Evolutionary conservation across 371 early-diverging fungal genomes (phyloP).

Genomic region (Mortierella sp.): DNA sequence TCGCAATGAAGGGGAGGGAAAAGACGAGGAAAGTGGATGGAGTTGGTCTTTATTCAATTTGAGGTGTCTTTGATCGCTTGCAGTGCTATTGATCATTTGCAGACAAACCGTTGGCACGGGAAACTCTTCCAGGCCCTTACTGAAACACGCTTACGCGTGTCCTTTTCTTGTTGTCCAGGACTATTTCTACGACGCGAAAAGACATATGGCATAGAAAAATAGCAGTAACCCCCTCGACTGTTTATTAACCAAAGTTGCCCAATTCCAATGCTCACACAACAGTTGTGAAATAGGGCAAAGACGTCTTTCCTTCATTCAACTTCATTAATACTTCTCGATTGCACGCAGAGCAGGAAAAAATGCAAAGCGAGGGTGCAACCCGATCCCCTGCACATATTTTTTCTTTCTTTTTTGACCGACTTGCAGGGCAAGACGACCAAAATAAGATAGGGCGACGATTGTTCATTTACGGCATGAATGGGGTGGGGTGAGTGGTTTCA

Average conservation of each 20-base stretch:
- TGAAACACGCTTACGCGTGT: too few relatives aligned
- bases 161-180: too few relatives aligned
- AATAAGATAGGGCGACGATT: too few relatives aligned
- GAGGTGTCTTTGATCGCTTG: too few relatives aligned
- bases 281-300: too few relatives aligned
- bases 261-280: neutral
- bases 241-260: neutral
- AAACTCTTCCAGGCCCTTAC: too few relatives aligned
- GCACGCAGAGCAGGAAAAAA: neutral
- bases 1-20: neutral
- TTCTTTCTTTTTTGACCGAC: too few relatives aligned
- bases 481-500: neutral
- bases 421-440: neutral
- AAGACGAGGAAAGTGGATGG: neutral
- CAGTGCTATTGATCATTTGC: too few relatives aligned
- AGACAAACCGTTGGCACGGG: neutral
- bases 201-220: neutral
- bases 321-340: neutral
- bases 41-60: too few relatives aligned
- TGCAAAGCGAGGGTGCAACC: neutral
- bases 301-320: neutral
- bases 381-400: too few relatives aligned
- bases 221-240: neutral
- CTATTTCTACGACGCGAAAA: too few relatives aligned
- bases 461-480: slow-evolving; percentile 1